phyloP scores from a whole-genome alignment of 2,329 filamentous ascomycete genomes.

The Chaetomiaceae sp. region DNA sequence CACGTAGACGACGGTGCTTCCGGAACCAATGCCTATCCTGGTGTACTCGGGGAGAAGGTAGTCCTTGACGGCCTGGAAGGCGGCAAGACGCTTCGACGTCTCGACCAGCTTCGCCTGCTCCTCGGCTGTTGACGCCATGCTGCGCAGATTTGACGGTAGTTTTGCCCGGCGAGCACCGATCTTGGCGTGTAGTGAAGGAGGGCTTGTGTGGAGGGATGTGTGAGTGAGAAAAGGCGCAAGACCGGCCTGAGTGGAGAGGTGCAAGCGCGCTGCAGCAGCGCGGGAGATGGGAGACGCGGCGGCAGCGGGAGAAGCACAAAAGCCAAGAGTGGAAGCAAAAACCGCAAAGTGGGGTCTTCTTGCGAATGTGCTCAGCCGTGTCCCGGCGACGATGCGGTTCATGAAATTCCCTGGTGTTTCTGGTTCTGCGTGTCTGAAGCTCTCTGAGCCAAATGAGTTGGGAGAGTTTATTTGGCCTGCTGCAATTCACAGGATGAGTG shows the following conservation, averaged over 20 bases:
- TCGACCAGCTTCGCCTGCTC: conserved; percentile 49
- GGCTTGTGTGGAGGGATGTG: neutral
- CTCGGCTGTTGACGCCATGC: conserved; percentile 33
- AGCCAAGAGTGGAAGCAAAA: conserved; percentile 3
- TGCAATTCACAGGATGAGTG: no score
- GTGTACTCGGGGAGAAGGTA: conserved; percentile 60
- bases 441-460: no score
- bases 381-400: conserved; percentile 6
- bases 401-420: no score
- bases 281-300: neutral
- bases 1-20: conserved; percentile 78
- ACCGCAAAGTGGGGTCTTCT: conserved; percentile 6
- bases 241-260: neutral
- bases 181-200: neutral
- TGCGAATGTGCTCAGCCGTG: conserved; percentile 4
- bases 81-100: conserved; percentile 69
- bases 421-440: neutral
- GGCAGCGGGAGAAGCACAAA: neutral
- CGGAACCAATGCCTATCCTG: conserved; percentile 74
- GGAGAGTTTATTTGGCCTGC: no score
- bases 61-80: conserved; percentile 67
- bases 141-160: conserved; percentile 17
- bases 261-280: neutral
- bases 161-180: neutral
- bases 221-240: neutral